Base-by-base conservation (phyloP, 2,329 filamentous ascomycete species). In the Graphiopsis chlorocephala region DNA sequence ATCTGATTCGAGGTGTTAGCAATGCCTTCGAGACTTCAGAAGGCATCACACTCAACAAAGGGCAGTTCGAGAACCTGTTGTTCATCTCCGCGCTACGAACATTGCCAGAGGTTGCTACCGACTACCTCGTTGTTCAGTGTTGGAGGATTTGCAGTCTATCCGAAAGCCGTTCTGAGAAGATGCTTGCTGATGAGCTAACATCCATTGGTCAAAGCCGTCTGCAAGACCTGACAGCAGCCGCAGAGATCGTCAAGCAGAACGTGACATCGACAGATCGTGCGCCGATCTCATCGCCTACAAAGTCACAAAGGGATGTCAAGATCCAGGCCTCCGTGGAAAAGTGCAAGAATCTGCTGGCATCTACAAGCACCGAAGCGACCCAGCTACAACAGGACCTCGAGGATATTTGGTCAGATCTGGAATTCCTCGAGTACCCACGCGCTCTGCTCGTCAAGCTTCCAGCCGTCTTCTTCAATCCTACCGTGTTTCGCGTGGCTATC, bases 401-500 rank as follows among this genome's bases (percentile, higher is more conserved):
- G 11, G 74, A 75, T 35, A 71, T 83, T n/a, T 83, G 80, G 80
- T 78, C 78, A 33, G 81, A 83, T 65, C 71, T 81, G 2, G 81
- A 82, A 64, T 78, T 78, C 57, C 77, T 82, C 59, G 81, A 83
- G 48, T 82, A 80, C 66, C 77, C 78, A 14, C 78, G 80, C 65
- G 71, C 71, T 2, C 73, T 79, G 1, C 72, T 79, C 5, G 67
- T 79, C 52, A 70, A 73, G 17, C 45, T 82, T 10, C 77, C 80
- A 3, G 61, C 66, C 4, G 62, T 79, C 3, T 70, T 78, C 17
- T 76, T 80, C 50, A 78, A 80, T 61, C 70, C 73, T 8, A n/a
- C 42, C 7, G 56, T 66, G 0, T 42, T 64, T n/a, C 42, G 38
- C 64, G 31, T 1, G 75, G 72, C 64, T 5, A 8, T 60, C 11